These are phyloP conservation scores for Tulasnella sp. DNA, from an alignment of 768 basidiomycete genomes.

Conservation along the genomic window DNA sequence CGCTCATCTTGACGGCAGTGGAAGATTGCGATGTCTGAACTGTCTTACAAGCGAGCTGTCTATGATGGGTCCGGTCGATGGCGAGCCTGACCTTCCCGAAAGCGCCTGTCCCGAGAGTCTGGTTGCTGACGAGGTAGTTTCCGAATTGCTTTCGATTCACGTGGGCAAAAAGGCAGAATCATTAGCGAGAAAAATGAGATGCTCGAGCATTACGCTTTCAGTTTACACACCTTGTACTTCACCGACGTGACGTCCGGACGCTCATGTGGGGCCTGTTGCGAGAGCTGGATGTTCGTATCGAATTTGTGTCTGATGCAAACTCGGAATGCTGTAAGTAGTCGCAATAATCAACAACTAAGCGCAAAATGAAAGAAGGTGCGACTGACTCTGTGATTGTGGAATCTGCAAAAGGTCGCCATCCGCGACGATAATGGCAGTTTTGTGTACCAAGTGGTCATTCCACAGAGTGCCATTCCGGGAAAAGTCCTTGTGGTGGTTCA, in stretches of 20 bases:
- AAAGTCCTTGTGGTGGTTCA: constrained; percentile 1
- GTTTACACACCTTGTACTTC: not conserved
- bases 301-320: constrained; percentile 5
- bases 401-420: constrained; percentile 10
- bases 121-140: constrained; percentile 9
- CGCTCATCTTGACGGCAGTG: constrained; percentile 4
- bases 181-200: too few relatives aligned
- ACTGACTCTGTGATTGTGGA: constrained; percentile 8
- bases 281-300: constrained; percentile 7
- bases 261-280: not conserved
- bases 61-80: not conserved
- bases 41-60: constrained; percentile 17
- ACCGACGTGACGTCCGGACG: not conserved
- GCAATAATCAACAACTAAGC: not conserved
- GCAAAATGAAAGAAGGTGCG: not conserved
- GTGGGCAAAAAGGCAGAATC: too few relatives aligned
- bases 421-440: constrained; percentile 11
- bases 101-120: constrained; percentile 3
- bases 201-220: too few relatives aligned
- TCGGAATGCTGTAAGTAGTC: not conserved
- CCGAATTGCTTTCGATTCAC: not conserved
- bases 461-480: constrained; percentile 12
- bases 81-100: constrained; percentile 16
- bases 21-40: not conserved
- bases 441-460: constrained; percentile 9